A percentile compares a stretch with the other conserved stretches of the same genome.
phyloP scores from a whole-genome alignment of 495 filamentous ascomycete species.

The Podospora conica region DNA sequence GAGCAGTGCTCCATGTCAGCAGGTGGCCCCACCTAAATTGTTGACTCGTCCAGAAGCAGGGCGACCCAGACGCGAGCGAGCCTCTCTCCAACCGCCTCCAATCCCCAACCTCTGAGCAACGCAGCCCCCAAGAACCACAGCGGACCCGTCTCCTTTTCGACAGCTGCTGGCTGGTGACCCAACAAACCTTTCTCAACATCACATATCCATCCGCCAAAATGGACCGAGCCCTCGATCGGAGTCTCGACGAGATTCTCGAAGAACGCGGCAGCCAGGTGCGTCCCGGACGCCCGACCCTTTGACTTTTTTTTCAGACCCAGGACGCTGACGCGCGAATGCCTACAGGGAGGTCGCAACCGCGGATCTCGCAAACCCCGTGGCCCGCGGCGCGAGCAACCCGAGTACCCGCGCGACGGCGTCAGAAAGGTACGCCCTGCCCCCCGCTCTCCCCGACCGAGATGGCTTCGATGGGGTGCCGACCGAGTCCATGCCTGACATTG shows the following conservation, averaged over 20 bases:
- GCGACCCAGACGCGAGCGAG: neutral
- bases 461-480: neutral
- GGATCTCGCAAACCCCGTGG: constrained; percentile 34
- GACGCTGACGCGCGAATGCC: neutral
- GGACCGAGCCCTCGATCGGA: constrained; percentile 56
- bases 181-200: neutral
- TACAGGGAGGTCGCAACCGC: constrained; percentile 23
- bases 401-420: constrained; percentile 67
- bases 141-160: neutral
- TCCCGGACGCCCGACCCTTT: neutral
- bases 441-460: neutral
- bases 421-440: constrained; percentile 60
- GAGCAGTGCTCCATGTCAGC: neutral
- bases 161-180: neutral
- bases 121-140: neutral
- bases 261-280: constrained; percentile 60
- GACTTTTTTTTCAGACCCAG: too few species aligned
- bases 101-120: neutral
- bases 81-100: constrained; percentile 2
- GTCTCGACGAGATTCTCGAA: constrained; percentile 77
- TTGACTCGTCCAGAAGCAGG: neutral
- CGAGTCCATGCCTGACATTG: neutral
- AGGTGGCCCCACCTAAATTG: neutral
- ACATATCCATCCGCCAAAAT: constrained; percentile 6
- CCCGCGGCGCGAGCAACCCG: constrained; percentile 50